Base-by-base conservation (phyloP, 768 basidiomycete species). In the Pleurotus ostreatus region DNA sequence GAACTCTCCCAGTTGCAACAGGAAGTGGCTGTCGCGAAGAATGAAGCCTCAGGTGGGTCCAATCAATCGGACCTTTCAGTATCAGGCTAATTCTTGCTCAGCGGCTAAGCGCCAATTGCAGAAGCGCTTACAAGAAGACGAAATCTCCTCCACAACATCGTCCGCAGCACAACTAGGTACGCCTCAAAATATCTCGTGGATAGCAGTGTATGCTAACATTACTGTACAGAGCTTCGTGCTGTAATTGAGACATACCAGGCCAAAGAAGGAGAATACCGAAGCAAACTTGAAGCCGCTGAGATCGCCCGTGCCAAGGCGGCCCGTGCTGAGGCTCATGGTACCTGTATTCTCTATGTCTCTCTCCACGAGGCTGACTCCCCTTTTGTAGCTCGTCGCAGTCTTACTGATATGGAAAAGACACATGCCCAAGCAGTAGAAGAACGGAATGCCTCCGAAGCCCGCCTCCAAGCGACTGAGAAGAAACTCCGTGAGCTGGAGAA, bases 211-310 rank as follows among this genome's bases (percentile, higher is more conserved):
- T 59, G 43, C 37, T 12, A 45, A 55, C 25, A 56, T 15, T 51
- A 13, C 23, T 55, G 25, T 55, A 30, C 61, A 83, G 89, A 90
- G 61, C 63, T 89, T 16, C 82, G 81, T 55, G 80, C 82, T 43
- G 82, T 80, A 1, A 74, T 89, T 18, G 80, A 87, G 60, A 75
- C 82, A 15, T 84, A 87, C 70, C 84, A 86, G 63, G 70, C 78
- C 26, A 88, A 89, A 63, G 78, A 82, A 34, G 76, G 80, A 48
- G 71, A 76, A 1, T 82, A 83, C 56, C 78, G 83, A 26, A 77
- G 78, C 45, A 79, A 80, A 8, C 75, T 89, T 18, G 85, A 91
- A 65, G 80, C 80, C 11, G 78, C 84, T 0, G 89, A 92, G 63
- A 82, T 89, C 49, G 83, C 81, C 5, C 76, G 81, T 46, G 86